phyloP scores from a whole-genome alignment of 208 protist species.

The Acanthamoeba lenticulata region DNA sequence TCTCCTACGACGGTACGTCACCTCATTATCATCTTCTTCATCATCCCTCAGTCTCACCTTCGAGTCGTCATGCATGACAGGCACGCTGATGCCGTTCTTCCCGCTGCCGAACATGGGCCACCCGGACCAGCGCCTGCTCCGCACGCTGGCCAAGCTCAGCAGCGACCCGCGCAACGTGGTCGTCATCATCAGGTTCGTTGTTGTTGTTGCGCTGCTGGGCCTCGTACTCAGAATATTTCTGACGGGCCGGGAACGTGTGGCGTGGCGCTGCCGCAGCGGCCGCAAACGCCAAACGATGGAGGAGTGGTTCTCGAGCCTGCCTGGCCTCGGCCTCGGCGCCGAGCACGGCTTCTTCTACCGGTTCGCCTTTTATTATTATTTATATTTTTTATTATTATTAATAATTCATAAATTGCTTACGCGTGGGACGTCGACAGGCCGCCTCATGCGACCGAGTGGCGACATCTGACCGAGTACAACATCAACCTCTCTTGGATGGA shows the following conservation, averaged over 20 bases:
- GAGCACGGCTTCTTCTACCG: slow-evolving; percentile 63
- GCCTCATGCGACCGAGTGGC: slow-evolving; percentile 39
- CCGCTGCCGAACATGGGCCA: slow-evolving; percentile 16
- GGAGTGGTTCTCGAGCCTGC: slow-evolving; percentile 32
- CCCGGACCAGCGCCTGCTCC: slow-evolving; percentile 35
- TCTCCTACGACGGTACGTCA: slow-evolving; percentile 49
- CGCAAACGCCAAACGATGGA: slow-evolving; percentile 53
- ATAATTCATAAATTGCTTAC: not conserved
- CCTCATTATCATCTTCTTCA: not conserved
- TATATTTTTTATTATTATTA: not conserved
- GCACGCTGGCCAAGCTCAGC: slow-evolving; percentile 26
- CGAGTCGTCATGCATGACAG: not conserved
- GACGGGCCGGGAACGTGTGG: not conserved
- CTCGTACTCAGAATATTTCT: too few relatives aligned
- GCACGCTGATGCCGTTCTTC: slow-evolving; percentile 44
- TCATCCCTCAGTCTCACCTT: not conserved
- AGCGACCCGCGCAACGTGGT: slow-evolving; percentile 50
- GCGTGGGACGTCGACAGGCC: not conserved
- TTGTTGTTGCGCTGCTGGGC: not conserved
- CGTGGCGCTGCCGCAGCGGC: not conserved
- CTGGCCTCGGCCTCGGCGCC: slow-evolving; percentile 31
- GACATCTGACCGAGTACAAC: not conserved
- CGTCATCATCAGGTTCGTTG: slow-evolving; percentile 1
- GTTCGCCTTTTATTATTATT: not conserved
- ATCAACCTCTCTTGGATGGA: slow-evolving; percentile 60